Evolutionary conservation across 495 filamentous ascomycete species (phyloP).

Genomic region (Hypoxylon lienhwacheense): DNA sequence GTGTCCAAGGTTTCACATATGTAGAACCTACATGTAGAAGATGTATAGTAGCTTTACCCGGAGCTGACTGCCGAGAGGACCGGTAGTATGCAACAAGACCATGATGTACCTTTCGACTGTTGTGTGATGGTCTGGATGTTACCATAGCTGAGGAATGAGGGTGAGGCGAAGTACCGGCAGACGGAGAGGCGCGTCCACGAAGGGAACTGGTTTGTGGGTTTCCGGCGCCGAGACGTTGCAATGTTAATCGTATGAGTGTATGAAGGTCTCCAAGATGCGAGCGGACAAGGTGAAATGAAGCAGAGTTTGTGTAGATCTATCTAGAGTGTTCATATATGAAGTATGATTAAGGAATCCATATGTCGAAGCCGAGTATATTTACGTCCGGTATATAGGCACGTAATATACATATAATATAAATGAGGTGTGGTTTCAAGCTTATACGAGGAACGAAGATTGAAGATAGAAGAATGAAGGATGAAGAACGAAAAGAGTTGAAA

Average conservation of each 20-base stretch:
- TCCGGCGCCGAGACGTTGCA: conserved; percentile 7
- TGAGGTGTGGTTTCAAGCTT: too few relatives aligned
- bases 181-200: conserved; percentile 15
- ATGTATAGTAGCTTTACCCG: conserved; percentile 32
- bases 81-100: conserved; percentile 30
- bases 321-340: too few relatives aligned
- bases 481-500: too few relatives aligned
- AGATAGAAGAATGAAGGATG: too few relatives aligned
- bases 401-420: too few relatives aligned
- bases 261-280: not conserved
- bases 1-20: too few relatives aligned
- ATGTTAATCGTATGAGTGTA: not conserved
- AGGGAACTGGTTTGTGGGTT: conserved; percentile 14
- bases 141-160: conserved; percentile 20
- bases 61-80: conserved; percentile 30
- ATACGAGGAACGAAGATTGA: too few relatives aligned
- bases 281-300: not conserved
- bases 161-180: conserved; percentile 29
- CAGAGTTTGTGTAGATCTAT: too few relatives aligned
- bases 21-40: too few relatives aligned
- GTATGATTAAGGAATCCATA: too few relatives aligned
- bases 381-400: too few relatives aligned
- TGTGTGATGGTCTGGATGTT: conserved; percentile 24
- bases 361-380: too few relatives aligned
- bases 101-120: conserved; percentile 27